Base-by-base conservation (phyloP, 2,329 filamentous ascomycete genomes). In the Phyllosticta capitalensis region DNA sequence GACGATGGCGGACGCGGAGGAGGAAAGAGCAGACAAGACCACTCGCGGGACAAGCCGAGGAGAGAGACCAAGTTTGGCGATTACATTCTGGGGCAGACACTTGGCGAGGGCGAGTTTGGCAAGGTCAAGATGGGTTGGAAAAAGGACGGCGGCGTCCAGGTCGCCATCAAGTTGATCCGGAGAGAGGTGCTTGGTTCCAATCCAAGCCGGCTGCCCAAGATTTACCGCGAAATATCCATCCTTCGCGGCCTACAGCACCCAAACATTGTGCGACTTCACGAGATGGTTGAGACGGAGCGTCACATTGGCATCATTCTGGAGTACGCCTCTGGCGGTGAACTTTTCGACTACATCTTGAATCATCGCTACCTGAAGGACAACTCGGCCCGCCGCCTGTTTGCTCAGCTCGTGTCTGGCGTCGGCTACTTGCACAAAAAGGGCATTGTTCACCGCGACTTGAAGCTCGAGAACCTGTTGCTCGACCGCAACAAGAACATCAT, bases 121-220 rank as follows among this genome's bases (percentile, higher is more conserved):
- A 99, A 99, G 72, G 94, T 99, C 67, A 97, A 96, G 75, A 85
- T 97, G 69, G 94, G 94, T 24, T 99, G 94, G 94, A 97, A 96
- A 74, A 89, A 90, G 71, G 92, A 95, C 74, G 92, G 91, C 62
- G 92, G 87, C 64, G 88, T 95, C 30, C 71, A 94, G 81, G 94
- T 99, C 66, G 94, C 94, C 63, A 96, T 99, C 79, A 99, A 99
- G 75, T 84, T 96, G 65, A 97, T 99, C 72, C 89, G 94, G 68
- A 86, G 92, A 66, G 94, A 99, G 70, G 89, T 84, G 20, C 83
- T 99, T 48, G 92, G 92, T 53, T 86, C 84, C 64, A 96, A 97
- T 71, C 89, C 92, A 3, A 90, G 86, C 61, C 86, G 94, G 55
- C 80, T 99, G 63, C 89, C 91, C 69, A 99, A 99, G 77, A 99